These are phyloP conservation scores for Rubia balearica DNA, from an alignment of 305 asterid species.

Conservation along the genomic window DNA sequence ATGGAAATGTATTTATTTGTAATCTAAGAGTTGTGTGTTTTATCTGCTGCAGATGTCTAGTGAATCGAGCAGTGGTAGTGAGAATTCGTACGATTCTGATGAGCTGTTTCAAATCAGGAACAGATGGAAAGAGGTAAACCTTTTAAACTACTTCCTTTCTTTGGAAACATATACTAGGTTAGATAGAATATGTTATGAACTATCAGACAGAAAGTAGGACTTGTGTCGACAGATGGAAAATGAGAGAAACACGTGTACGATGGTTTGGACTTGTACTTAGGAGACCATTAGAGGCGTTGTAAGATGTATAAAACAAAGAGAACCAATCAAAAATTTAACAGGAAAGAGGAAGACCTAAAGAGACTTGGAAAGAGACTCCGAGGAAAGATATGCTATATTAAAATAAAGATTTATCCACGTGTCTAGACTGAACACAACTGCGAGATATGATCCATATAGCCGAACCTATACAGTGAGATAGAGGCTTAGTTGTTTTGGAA, in stretches of 20 bases:
- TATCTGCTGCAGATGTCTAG: constrained; percentile 48
- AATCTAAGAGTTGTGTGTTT: neutral
- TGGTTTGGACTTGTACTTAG: no score
- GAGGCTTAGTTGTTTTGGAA: neutral
- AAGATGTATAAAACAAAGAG: no score
- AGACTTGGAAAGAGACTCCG: no score
- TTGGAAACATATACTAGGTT: neutral
- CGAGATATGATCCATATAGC: neutral
- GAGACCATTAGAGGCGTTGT: no score
- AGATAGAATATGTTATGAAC: no score
- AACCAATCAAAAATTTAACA: no score
- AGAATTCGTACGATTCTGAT: constrained; percentile 38
- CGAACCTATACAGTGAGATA: neutral
- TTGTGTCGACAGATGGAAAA: no score
- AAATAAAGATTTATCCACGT: no score
- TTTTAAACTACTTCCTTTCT: neutral
- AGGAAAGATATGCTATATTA: no score
- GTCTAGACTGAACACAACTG: neutral
- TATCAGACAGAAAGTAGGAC: no score
- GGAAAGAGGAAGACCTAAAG: no score
- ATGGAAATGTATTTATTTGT: neutral
- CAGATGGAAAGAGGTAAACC: constrained; percentile 65
- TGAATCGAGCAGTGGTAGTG: constrained; percentile 35
- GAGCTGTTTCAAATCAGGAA: constrained; percentile 55
- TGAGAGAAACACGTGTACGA: no score